phyloP scores from a whole-genome alignment of 2,329 filamentous ascomycete genomes.

The Albophoma yamanashiensis region DNA sequence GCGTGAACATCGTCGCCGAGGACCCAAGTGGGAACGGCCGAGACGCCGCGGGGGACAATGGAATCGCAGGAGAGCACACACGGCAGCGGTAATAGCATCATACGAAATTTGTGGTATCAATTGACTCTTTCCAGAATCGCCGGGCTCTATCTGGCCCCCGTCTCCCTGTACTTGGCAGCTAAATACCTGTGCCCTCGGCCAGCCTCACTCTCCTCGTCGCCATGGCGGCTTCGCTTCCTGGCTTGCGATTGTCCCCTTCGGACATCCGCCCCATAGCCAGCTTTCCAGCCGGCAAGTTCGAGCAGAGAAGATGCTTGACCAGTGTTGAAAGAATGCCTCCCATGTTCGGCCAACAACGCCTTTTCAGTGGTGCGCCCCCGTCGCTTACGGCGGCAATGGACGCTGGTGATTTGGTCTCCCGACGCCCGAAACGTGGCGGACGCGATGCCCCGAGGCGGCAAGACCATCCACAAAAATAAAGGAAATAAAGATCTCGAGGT shows the following conservation, averaged over 20 bases:
- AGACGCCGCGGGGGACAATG: not conserved
- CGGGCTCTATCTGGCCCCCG: not conserved
- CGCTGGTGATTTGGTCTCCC: not conserved
- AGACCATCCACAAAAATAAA: not conserved
- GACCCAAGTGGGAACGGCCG: not conserved
- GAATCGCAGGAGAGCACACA: not conserved
- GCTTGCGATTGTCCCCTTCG: not conserved
- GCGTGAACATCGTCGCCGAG: no score
- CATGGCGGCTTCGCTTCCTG: not conserved
- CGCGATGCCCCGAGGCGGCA: not conserved
- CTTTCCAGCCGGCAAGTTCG: not conserved
- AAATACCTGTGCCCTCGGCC: not conserved
- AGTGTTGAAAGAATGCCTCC: not conserved
- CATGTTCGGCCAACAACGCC: not conserved
- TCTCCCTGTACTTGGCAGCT: not conserved
- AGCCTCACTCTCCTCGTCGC: not conserved
- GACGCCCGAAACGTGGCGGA: not conserved
- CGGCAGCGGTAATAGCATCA: not conserved
- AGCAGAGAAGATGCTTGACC: not conserved
- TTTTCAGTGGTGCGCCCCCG: not conserved
- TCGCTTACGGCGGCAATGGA: not conserved
- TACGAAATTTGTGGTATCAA: slow-evolving; percentile 6
- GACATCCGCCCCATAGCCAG: no score
- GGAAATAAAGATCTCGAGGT: slow-evolving; percentile 1
- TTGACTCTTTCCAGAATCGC: slow-evolving; percentile 3